Evolutionary conservation across 345 rosid genomes (phyloP).

Genomic region (Populus davidiana): DNA sequence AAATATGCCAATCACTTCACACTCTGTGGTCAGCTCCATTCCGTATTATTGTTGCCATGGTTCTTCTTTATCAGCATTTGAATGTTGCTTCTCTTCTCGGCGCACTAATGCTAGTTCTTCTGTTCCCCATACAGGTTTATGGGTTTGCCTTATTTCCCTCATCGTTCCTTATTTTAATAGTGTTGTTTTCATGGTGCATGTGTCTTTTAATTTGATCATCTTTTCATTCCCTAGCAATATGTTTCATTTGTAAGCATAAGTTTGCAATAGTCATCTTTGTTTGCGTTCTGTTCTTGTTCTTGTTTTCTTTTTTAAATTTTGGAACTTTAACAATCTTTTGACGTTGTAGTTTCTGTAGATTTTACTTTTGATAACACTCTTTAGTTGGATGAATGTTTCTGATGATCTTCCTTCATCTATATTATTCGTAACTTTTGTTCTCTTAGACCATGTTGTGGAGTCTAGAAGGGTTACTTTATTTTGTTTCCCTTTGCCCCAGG

Average conservation of each 20-base stretch:
- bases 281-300: no score
- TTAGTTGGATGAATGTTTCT: not conserved
- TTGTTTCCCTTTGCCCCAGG: no score
- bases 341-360: not conserved
- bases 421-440: no score
- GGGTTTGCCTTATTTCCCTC: conserved; percentile 8
- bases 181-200: not conserved
- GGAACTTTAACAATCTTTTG: not conserved
- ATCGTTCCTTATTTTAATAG: not conserved
- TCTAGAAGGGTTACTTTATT: no score
- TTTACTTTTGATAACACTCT: not conserved
- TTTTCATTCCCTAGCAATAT: not conserved
- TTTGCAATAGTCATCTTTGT: no score
- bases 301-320: not conserved
- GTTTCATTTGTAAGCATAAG: not conserved
- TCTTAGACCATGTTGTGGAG: no score
- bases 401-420: not conserved
- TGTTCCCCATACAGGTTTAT: conserved; percentile 87
- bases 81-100: conserved; percentile 96
- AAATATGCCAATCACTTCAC: conserved; percentile 94
- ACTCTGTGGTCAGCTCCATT: conserved; percentile 99
- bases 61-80: conserved; percentile 75
- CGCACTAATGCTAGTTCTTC: conserved; percentile 74
- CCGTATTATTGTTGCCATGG: conserved; percentile 77
- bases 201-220: not conserved